A percentile compares a stretch with the other conserved stretches of the same genome.
Conservation (phyloP, 1,284 basidiomycete species). For the Sporisorium sorghi region DNA sequence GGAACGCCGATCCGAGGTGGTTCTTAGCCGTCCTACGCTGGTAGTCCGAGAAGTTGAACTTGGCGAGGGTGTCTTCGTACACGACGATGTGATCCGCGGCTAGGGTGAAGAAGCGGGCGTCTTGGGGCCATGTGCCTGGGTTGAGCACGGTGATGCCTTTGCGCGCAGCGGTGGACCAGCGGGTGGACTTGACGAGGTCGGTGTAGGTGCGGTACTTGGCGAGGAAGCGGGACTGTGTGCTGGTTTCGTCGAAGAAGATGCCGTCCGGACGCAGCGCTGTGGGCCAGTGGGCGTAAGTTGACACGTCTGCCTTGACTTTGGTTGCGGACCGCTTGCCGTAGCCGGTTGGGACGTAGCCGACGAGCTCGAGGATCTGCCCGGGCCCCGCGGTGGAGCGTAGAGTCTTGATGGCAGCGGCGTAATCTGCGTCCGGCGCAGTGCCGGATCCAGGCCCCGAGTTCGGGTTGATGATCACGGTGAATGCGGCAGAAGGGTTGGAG, state of each 20-base stretch:
- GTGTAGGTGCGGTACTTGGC: slow-evolving; percentile 16
- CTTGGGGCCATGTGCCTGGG: slow-evolving; percentile 28
- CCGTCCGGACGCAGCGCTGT: slow-evolving; percentile 8
- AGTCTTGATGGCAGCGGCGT: slow-evolving; percentile 13
- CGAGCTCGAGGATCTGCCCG: slow-evolving; percentile 18
- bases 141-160: slow-evolving; percentile 25
- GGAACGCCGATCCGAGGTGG: slow-evolving; percentile 5
- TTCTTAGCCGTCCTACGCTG: neutral
- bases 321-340: slow-evolving; percentile 4
- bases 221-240: slow-evolving; percentile 5
- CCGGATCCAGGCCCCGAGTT: slow-evolving; percentile 20
- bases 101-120: slow-evolving; percentile 12
- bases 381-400: slow-evolving; percentile 7
- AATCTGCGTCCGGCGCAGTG: slow-evolving; percentile 13
- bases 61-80: slow-evolving; percentile 31
- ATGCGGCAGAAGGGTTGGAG: slow-evolving; percentile 21
- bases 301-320: slow-evolving; percentile 15
- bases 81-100: slow-evolving; percentile 23
- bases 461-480: slow-evolving; percentile 31
- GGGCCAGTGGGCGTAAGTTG: slow-evolving; percentile 13
- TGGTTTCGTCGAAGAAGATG: slow-evolving; percentile 30
- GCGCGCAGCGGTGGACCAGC: neutral
- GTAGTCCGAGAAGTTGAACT: slow-evolving; percentile 28
- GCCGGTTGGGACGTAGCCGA: slow-evolving; percentile 25
- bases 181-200: slow-evolving; percentile 14